Base-by-base conservation (phyloP, 495 filamentous ascomycete genomes). In the Lasiosphaeria hispida region DNA sequence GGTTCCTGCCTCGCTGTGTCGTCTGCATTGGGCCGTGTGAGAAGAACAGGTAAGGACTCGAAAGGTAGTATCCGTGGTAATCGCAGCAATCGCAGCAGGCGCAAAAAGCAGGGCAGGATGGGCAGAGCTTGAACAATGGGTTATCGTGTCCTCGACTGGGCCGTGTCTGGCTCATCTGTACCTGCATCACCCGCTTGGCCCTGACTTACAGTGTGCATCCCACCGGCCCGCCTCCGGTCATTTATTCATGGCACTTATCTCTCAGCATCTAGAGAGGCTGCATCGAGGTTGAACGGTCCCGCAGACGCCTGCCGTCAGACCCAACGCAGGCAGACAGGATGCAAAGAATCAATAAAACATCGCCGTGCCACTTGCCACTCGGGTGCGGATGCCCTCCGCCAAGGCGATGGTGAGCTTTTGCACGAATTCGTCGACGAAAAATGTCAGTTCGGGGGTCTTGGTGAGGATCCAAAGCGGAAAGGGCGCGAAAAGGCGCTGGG, bases 91-190 rank as follows among this genome's bases (percentile, higher is more conserved):
- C 10, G 10, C 50, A 38, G 34, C 13, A 35, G 19, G 19, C 52
- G 11, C n/a, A 35, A 8, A 33, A 13, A 33, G n/a, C 40, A 42
- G 40, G 23, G 18, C 23, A 30, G 23, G 23, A 30, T 30, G 23
- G 23, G 23, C 5, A 30, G 23, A 30, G 23, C 23, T 30, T 30
- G 23, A 30, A 30, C 23, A 30, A 30, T 30, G 23, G 2, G 5
- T 30, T 30, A 5, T 30, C 23, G 39, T 4, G 23, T 17, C 17
- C 35, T 7, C 30, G 38, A 36, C 38, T 10, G 19, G 11, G 40
- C 17, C 33, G 39, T 55, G 13, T 35, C 23, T 43, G 38, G n/a
- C 38, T 14, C 35, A 54, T 54, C 38, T 55, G 52, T 55, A 55
- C 52, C 52, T 55, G 52, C 52, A 55, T 43, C 14, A 15, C 30